Evolutionary conservation across 768 basidiomycete species (phyloP).

Genomic region (Leccinum variicolor): DNA sequence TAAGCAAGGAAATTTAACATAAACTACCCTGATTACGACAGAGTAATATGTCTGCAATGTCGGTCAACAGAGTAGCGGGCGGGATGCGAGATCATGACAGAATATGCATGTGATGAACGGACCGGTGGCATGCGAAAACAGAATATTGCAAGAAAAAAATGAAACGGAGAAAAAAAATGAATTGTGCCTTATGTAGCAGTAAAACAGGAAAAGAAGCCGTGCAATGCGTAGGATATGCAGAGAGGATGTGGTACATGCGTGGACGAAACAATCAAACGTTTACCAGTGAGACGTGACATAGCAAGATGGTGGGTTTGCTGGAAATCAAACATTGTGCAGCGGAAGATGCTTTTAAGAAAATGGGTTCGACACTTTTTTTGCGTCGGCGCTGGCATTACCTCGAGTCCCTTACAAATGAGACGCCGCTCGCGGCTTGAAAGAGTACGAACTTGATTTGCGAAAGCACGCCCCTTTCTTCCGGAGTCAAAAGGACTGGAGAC

Average conservation of each 20-base stretch:
- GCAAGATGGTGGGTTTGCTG: slow-evolving; percentile 11
- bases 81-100: slow-evolving; percentile 19
- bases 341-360: slow-evolving; percentile 20
- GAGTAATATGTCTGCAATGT: slow-evolving; percentile 17
- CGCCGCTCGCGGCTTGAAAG: slow-evolving; percentile 44
- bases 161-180: slow-evolving; percentile 6
- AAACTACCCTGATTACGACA: slow-evolving; percentile 7
- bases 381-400: slow-evolving; percentile 14
- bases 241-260: slow-evolving; percentile 21
- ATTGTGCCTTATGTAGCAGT: slow-evolving; percentile 15
- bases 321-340: slow-evolving; percentile 11
- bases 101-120: slow-evolving; percentile 11
- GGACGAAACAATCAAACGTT: slow-evolving; percentile 15
- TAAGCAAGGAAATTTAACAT: slow-evolving; percentile 18
- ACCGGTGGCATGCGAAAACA: slow-evolving; percentile 22
- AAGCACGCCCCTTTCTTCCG: slow-evolving; percentile 40
- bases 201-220: slow-evolving; percentile 13
- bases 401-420: slow-evolving; percentile 34
- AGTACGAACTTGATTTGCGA: slow-evolving; percentile 49
- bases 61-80: slow-evolving; percentile 5
- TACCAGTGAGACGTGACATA: slow-evolving; percentile 20
- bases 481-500: slow-evolving; percentile 27
- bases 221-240: slow-evolving; percentile 24
- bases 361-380: not conserved
- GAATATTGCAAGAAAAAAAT: slow-evolving; percentile 8